A percentile compares a stretch with the other conserved stretches of the same genome.
phyloP scores from a whole-genome alignment of 2,329 filamentous ascomycete species.

The Massarina eburnea region DNA sequence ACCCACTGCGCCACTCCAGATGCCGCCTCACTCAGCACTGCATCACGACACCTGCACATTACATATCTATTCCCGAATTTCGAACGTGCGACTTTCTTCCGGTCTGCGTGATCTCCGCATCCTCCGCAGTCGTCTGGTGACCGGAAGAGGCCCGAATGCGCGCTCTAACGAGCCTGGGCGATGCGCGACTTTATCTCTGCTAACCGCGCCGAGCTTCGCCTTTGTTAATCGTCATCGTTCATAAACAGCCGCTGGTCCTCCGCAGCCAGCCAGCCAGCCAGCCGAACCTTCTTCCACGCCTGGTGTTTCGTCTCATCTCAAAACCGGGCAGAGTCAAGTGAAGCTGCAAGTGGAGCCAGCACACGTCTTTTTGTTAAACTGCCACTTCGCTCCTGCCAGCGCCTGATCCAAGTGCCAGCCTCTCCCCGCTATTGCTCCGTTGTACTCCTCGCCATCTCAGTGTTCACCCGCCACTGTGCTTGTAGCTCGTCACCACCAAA shows the following conservation, averaged over 20 bases:
- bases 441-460: constrained; percentile 5
- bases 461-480: neutral
- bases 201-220: constrained; percentile 18
- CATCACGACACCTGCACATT: no score
- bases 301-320: constrained; percentile 18
- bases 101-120: no score
- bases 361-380: constrained; percentile 20
- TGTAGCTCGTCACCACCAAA: constrained; percentile 8
- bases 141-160: no score
- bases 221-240: constrained; percentile 34
- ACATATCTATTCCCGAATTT: no score
- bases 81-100: no score
- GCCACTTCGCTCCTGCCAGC: constrained; percentile 31
- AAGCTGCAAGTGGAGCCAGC: constrained; percentile 37
- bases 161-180: no score
- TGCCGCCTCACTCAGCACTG: no score
- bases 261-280: neutral
- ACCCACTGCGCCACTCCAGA: no score
- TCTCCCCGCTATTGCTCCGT: constrained; percentile 17
- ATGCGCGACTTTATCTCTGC: neutral
- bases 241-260: constrained; percentile 1
- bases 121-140: no score
- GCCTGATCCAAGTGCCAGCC: constrained; percentile 21
- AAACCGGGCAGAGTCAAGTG: constrained; percentile 16
- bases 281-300: neutral